Evolutionary conservation across 2,329 filamentous ascomycete species (phyloP), one percentile per base, ranked within the genome.

Genomic region (Trichoderma citrinoviride): DNA sequence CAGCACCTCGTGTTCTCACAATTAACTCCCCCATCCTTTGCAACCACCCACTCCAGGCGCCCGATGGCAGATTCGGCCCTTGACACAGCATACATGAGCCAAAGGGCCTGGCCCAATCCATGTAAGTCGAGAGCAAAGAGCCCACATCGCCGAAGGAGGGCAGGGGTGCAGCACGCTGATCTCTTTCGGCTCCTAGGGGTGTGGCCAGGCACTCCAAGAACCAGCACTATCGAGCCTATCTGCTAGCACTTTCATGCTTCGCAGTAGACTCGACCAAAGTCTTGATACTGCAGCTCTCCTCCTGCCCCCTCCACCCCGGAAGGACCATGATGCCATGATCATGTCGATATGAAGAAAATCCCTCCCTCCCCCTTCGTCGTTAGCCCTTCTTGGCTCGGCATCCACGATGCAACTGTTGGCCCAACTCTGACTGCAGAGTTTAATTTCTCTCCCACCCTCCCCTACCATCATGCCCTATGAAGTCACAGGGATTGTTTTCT

Each of bases 341-440:
- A 46, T 15, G 25, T 54, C 58, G 49, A 61, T 49, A 61, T 61
- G 23, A 27, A 19, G 53, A 61, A 53, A 53, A 37, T 37, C 10
- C 33, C 33, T 61, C 49, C 58, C 49, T 54, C 58, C 40, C n/a
- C 49, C n/a, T 47, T 37, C 8, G 46, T 37, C 19, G 17, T 29
- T 49, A 37, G 55, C 43, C 55, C 37, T 25, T 49, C 54, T 57
- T 57, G 54, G 33, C 37, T 40, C n/a, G 46, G 17, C 37, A 61
- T 61, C 57, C 47, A 44, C 37, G 37, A 61, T 43, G 37, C 27
- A 52, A 61, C 21, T 4, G n/a, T 44, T 40, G 46, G 33, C 19
- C 17, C 33, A 29, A 17, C 19, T 49, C 25, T 53, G 17, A n/a
- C 58, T n/a, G 19, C 21, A n/a, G 41, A 44, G 49, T 37, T 54